phyloP scores from a whole-genome alignment of 2,329 filamentous ascomycete genomes.

The Ceratocystis smalleyi region DNA sequence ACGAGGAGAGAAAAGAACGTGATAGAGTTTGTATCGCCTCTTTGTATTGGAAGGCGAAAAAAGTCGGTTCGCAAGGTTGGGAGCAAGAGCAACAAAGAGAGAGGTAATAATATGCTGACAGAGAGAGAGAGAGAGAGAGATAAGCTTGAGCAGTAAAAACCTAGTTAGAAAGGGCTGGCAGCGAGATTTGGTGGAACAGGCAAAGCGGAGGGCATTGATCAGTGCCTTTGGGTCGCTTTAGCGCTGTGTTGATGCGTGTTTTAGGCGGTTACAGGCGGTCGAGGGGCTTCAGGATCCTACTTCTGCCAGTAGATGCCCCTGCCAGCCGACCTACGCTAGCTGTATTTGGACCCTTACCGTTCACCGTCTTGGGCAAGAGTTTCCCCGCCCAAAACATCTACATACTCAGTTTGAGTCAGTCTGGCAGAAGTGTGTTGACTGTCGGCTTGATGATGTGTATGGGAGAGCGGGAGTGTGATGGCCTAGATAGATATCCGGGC shows the following conservation, averaged over 20 bases:
- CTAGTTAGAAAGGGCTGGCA: not conserved
- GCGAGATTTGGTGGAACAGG: not conserved
- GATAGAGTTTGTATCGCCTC: not conserved
- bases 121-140: not conserved
- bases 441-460: no score
- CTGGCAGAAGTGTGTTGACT: no score
- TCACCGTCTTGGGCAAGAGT: no score
- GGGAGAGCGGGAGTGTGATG: no score
- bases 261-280: not conserved
- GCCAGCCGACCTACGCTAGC: no score
- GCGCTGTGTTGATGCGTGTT: not conserved
- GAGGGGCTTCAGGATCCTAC: no score
- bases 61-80: not conserved
- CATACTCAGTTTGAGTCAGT: no score
- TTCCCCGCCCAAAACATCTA: no score
- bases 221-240: no score
- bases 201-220: not conserved
- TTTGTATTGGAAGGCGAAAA: not conserved
- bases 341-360: no score
- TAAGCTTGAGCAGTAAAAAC: conserved; percentile 5
- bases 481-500: no score
- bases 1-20: conserved; percentile 8
- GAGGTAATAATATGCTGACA: not conserved
- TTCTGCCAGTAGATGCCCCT: no score
- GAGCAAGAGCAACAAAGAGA: not conserved